phyloP scores from a whole-genome alignment of 306 rosid genomes.

The Bauhinia variegata region DNA sequence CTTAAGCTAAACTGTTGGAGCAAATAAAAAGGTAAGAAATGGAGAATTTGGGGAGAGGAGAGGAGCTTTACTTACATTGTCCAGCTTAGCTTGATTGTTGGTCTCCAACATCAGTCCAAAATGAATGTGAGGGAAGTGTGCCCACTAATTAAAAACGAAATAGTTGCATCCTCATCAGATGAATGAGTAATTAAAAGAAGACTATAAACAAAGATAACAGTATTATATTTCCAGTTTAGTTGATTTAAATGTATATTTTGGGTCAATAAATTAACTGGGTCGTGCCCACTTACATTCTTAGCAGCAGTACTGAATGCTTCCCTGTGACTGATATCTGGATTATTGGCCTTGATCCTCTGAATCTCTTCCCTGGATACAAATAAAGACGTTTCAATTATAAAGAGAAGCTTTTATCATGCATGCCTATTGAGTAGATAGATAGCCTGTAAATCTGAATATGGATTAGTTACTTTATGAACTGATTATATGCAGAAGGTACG shows the following conservation, averaged over 20 bases:
- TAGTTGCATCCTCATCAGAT: background rate
- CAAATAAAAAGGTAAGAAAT: background rate
- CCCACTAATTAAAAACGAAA: constrained; percentile 74
- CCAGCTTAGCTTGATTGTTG: constrained; percentile 81
- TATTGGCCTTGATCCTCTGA: constrained; percentile 95
- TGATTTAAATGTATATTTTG: no score
- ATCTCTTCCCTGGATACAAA: constrained; percentile 78
- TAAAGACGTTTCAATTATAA: constrained; percentile 27
- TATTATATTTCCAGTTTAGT: no score
- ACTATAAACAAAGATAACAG: background rate
- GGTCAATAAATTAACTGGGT: no score
- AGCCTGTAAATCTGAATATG: constrained; percentile 16
- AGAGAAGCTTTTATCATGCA: constrained; percentile 27
- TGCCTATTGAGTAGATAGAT: constrained; percentile 17
- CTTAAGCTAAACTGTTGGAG: background rate
- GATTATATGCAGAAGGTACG: constrained; percentile 99
- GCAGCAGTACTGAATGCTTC: constrained; percentile 99
- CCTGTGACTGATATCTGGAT: constrained; percentile 95
- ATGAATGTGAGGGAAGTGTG: constrained; percentile 97
- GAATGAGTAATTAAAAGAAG: background rate
- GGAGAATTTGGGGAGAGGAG: no score
- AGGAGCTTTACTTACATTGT: constrained; percentile 58
- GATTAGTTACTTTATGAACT: constrained; percentile 88
- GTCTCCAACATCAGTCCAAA: constrained; percentile 92
- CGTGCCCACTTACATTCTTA: constrained; percentile 87